Conservation (phyloP, 768 basidiomycete genomes). For the Pholiota conissans region DNA sequence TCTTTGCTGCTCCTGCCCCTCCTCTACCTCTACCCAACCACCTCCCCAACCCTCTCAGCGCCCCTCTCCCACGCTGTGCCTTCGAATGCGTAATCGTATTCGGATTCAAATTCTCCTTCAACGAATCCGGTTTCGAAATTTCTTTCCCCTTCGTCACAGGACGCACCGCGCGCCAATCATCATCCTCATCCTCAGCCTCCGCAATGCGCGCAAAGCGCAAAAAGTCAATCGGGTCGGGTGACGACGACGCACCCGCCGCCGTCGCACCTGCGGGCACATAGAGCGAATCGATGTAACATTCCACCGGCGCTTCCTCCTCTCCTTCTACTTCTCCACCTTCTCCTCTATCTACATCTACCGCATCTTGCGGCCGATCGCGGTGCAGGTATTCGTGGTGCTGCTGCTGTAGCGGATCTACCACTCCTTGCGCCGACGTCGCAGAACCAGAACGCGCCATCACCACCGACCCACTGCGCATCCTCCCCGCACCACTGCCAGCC, state of each 20-base stretch:
- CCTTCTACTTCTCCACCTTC: constrained; percentile 17
- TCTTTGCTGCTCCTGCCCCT: background rate
- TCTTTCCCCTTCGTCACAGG: constrained; percentile 27
- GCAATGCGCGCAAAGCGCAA: constrained; percentile 17
- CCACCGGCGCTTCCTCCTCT: constrained; percentile 9
- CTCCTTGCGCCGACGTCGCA: no score
- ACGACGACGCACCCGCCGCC: constrained; percentile 14
- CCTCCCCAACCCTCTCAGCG: background rate
- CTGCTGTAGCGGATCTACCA: no score
- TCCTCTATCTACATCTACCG: constrained; percentile 30
- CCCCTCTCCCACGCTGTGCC: background rate
- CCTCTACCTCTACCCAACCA: background rate
- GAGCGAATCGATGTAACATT: constrained; percentile 19
- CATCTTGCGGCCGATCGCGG: constrained; percentile 20
- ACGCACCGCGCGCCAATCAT: constrained; percentile 35
- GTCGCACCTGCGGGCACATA: constrained; percentile 13
- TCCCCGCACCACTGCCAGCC: no score
- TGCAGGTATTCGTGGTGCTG: no score
- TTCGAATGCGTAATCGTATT: no score
- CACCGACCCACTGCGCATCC: constrained; percentile 14
- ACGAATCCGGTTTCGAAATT: no score
- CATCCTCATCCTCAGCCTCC: constrained; percentile 16
- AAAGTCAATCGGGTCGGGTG: constrained; percentile 27
- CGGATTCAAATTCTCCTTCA: no score
- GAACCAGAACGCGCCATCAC: background rate